Percentiles rank a stretch among this genome's conserved stretches.
Conservation (phyloP, 352 stramenopile genomes). For the Pilasporangium apinafurcum region DNA sequence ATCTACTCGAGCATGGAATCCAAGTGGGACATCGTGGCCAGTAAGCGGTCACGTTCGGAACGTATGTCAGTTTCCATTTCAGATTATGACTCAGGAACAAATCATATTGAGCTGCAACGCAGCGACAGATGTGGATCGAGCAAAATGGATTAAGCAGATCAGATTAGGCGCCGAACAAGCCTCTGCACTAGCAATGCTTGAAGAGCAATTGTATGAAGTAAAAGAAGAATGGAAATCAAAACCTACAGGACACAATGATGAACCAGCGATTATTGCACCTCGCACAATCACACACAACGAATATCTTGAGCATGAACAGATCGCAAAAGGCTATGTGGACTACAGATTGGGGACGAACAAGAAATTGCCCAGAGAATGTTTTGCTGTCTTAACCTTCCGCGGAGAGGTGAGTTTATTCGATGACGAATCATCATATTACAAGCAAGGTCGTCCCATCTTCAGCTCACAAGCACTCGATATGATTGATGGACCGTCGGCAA, state of each 20-base stretch:
- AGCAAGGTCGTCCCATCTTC: conserved; percentile 9
- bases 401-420: conserved; percentile 27
- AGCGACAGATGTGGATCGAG: conserved; percentile 43
- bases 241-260: not conserved
- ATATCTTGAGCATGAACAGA: not conserved
- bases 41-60: conserved; percentile 10
- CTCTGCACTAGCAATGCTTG: conserved; percentile 43
- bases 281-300: not conserved
- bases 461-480: conserved; percentile 28
- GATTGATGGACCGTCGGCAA: not conserved
- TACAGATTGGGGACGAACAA: conserved; percentile 1
- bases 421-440: conserved; percentile 40
- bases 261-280: not conserved
- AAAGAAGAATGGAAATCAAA: conserved; percentile 1
- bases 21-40: conserved; percentile 13
- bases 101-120: conserved; percentile 57
- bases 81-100: conserved; percentile 63
- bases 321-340: conserved; percentile 10
- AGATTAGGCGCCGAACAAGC: conserved; percentile 42
- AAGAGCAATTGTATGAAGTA: conserved; percentile 35
- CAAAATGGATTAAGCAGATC: conserved; percentile 64
- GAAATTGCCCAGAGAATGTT: conserved; percentile 13
- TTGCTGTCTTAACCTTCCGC: conserved; percentile 25
- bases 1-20: conserved; percentile 37
- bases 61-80: conserved; percentile 46